These are phyloP conservation scores for Exophiala calicioides DNA, from an alignment of 2,329 filamentous ascomycete species.

Conservation along the genomic window DNA sequence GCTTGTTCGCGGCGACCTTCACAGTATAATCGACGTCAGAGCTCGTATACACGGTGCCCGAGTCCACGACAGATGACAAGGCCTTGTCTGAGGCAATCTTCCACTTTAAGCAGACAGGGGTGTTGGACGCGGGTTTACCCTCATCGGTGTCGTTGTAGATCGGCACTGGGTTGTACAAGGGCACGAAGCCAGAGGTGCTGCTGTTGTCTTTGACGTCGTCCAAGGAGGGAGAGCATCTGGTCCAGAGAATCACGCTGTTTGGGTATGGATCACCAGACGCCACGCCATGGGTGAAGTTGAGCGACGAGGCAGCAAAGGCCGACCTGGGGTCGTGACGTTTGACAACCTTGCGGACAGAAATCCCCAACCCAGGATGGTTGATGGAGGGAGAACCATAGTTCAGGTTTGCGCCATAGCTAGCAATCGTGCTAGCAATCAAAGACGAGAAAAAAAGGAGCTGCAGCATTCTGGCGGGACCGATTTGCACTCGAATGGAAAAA, in stretches of 20 bases:
- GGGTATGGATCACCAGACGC: constrained; percentile 51
- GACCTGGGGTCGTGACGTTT: constrained; percentile 54
- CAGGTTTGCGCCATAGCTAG: constrained; percentile 50
- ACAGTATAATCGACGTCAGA: constrained; percentile 75
- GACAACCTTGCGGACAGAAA: constrained; percentile 64
- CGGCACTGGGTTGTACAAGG: constrained; percentile 50
- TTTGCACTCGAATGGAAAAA: not conserved
- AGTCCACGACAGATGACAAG: constrained; percentile 53
- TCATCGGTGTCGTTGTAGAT: constrained; percentile 52
- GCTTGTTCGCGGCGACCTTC: constrained; percentile 64
- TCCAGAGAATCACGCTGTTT: constrained; percentile 49
- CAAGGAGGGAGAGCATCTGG: constrained; percentile 42
- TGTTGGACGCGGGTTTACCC: constrained; percentile 56
- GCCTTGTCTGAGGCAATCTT: constrained; percentile 55
- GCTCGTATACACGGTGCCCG: constrained; percentile 66
- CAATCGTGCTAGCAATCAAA: constrained; percentile 17
- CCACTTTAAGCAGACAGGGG: constrained; percentile 69
- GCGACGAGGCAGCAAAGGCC: constrained; percentile 46
- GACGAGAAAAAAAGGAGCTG: constrained; percentile 16
- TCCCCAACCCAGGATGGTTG: constrained; percentile 63
- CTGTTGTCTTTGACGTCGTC: constrained; percentile 53
- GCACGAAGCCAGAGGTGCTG: constrained; percentile 59
- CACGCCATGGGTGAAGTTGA: constrained; percentile 67
- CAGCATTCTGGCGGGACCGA: constrained; percentile 17
- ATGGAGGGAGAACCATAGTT: constrained; percentile 69